These are phyloP conservation scores for Aspergillus aculeatus DNA, from an alignment of 2,329 filamentous ascomycete genomes.

Conservation along the genomic window DNA sequence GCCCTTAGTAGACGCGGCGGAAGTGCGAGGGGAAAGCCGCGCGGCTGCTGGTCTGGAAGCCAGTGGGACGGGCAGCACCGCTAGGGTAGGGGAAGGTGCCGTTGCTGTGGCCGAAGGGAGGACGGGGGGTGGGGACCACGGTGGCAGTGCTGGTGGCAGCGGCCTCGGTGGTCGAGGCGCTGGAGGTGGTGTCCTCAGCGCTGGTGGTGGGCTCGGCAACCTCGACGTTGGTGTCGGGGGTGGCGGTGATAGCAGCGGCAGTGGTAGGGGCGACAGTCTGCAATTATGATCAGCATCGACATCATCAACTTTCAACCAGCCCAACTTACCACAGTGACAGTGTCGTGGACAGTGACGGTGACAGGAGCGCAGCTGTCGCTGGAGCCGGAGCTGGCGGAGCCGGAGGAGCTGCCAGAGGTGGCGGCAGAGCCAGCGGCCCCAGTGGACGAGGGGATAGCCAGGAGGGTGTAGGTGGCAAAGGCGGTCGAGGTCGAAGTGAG, in stretches of 20 bases:
- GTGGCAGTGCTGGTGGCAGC: constrained; percentile 8
- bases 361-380: constrained; percentile 21
- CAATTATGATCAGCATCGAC: background rate
- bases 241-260: constrained; percentile 5
- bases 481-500: constrained; percentile 24
- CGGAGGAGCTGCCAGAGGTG: constrained; percentile 13
- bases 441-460: constrained; percentile 18
- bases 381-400: constrained; percentile 3
- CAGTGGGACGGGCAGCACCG: constrained; percentile 24
- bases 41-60: constrained; percentile 34
- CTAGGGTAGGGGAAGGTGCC: constrained; percentile 18
- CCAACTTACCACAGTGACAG: constrained; percentile 36
- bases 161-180: constrained; percentile 2
- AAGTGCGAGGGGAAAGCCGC: constrained; percentile 23
- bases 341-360: constrained; percentile 34
- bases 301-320: background rate
- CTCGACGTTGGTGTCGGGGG: constrained; percentile 12
- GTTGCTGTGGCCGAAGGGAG: constrained; percentile 17
- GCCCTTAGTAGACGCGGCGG: constrained; percentile 27
- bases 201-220: constrained; percentile 3
- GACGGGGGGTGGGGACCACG: constrained; percentile 15
- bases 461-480: constrained; percentile 25
- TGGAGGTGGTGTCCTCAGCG: constrained; percentile 5
- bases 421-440: constrained; percentile 11
- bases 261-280: background rate